A percentile compares a stretch with the other conserved stretches of the same genome.
These are phyloP conservation scores for Penicillium sp. DNA, from an alignment of 2,329 filamentous ascomycete species.

Conservation along the genomic window DNA sequence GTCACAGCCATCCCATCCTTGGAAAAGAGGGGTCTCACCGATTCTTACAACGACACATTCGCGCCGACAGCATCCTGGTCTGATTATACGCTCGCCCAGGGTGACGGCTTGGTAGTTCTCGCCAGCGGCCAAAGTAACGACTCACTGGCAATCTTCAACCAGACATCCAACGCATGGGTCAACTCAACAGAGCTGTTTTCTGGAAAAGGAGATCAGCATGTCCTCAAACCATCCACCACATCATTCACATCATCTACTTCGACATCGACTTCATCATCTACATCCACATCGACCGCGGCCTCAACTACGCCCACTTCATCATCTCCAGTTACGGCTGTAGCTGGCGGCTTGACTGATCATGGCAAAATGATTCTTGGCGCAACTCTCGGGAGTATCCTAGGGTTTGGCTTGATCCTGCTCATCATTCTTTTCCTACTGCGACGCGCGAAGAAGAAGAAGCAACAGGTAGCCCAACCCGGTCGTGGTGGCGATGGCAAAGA, in stretches of 20 bases:
- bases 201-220: slow-evolving; percentile 25
- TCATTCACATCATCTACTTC: slow-evolving; percentile 21
- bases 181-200: slow-evolving; percentile 65
- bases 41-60: slow-evolving; percentile 75
- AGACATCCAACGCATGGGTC: slow-evolving; percentile 71
- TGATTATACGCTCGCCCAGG: slow-evolving; percentile 71
- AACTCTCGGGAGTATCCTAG: slow-evolving; percentile 76
- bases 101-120: slow-evolving; percentile 67
- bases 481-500: slow-evolving; percentile 57
- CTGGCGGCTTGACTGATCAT: slow-evolving; percentile 27
- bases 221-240: slow-evolving; percentile 18
- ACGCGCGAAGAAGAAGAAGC: slow-evolving; percentile 51
- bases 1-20: slow-evolving; percentile 47
- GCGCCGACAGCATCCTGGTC: slow-evolving; percentile 64
- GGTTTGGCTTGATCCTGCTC: slow-evolving; percentile 67
- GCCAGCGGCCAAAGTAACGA: slow-evolving; percentile 69
- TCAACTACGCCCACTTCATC: slow-evolving; percentile 30
- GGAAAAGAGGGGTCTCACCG: slow-evolving; percentile 43
- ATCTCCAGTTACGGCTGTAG: slow-evolving; percentile 32
- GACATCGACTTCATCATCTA: slow-evolving; percentile 29
- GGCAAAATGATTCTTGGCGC: slow-evolving; percentile 69
- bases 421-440: slow-evolving; percentile 65
- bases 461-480: slow-evolving; percentile 38
- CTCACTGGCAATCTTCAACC: slow-evolving; percentile 74
- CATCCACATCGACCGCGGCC: slow-evolving; percentile 34